Conservation (phyloP, 2,329 filamentous ascomycete genomes). For the Colletotrichum sojae region DNA sequence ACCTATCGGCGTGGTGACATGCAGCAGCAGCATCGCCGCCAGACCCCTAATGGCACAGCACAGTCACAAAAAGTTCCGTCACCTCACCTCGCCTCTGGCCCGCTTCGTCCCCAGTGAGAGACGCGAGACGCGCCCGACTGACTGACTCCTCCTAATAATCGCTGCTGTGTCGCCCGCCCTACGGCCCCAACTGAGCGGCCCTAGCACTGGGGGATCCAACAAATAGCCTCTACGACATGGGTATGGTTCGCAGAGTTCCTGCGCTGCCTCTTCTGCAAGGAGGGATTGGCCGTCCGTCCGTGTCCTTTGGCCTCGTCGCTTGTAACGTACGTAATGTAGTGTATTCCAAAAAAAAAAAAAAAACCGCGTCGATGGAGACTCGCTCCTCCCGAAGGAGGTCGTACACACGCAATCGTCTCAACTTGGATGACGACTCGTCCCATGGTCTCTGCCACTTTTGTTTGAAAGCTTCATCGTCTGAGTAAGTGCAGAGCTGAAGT, state of each 20-base stretch:
- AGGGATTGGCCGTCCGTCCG: neutral
- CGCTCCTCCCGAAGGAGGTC: conserved; percentile 23
- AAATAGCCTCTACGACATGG: conserved; percentile 36
- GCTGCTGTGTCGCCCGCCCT: conserved; percentile 29
- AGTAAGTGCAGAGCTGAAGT: neutral
- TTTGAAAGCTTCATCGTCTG: conserved; percentile 9
- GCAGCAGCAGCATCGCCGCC: conserved; percentile 15
- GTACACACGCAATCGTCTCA: conserved; percentile 37
- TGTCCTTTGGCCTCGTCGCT: neutral
- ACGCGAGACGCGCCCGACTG: conserved; percentile 2
- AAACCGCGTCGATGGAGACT: conserved; percentile 1
- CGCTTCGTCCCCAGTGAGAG: conserved; percentile 26
- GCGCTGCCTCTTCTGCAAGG: neutral
- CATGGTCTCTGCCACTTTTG: conserved; percentile 3
- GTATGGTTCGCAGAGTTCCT: conserved; percentile 3
- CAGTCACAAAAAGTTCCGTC: conserved; percentile 27
- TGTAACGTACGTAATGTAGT: neutral
- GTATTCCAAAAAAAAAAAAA: neutral
- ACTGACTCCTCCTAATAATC: conserved; percentile 2
- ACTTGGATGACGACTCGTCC: conserved; percentile 31
- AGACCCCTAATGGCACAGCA: conserved; percentile 12
- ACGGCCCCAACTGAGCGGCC: conserved; percentile 24
- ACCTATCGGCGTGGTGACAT: conserved; percentile 34
- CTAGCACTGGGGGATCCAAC: conserved; percentile 31
- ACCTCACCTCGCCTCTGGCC: conserved; percentile 20